Conservation (phyloP, 495 filamentous ascomycete genomes). For the Lepraria neglecta region DNA sequence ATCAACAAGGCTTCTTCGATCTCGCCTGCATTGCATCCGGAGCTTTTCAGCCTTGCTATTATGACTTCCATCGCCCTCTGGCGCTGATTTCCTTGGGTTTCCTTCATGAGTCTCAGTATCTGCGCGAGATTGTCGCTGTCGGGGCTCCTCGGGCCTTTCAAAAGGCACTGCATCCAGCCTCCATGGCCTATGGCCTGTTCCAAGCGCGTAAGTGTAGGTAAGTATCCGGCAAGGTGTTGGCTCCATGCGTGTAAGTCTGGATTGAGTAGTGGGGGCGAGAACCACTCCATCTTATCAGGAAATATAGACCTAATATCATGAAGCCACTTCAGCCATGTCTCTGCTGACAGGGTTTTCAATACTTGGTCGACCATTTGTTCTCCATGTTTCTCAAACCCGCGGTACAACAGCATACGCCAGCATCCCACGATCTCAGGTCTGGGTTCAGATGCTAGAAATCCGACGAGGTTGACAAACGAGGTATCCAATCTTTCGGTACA, state of each 20-base stretch:
- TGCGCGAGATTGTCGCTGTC: not conserved
- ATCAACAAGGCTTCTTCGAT: not conserved
- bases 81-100: not conserved
- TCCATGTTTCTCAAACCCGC: not conserved
- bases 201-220: not conserved
- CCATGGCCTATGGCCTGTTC: not conserved
- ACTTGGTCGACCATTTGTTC: not conserved
- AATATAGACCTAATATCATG: not conserved
- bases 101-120: not conserved
- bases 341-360: not conserved
- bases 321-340: constrained; percentile 2
- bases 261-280: not conserved
- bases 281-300: not conserved
- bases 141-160: not conserved
- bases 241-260: not conserved
- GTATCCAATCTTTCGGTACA: not conserved
- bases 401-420: constrained; percentile 4
- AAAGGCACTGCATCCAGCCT: not conserved
- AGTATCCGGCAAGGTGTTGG: not conserved
- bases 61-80: not conserved
- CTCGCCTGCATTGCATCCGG: not conserved
- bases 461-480: not conserved
- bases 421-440: not conserved
- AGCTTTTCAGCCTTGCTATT: not conserved
- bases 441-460: not conserved